Percentiles rank a stretch among this genome's conserved stretches.
Evolutionary conservation across 129 eudicot species (phyloP).

Genomic region (Centrapalus pauciflorus): DNA sequence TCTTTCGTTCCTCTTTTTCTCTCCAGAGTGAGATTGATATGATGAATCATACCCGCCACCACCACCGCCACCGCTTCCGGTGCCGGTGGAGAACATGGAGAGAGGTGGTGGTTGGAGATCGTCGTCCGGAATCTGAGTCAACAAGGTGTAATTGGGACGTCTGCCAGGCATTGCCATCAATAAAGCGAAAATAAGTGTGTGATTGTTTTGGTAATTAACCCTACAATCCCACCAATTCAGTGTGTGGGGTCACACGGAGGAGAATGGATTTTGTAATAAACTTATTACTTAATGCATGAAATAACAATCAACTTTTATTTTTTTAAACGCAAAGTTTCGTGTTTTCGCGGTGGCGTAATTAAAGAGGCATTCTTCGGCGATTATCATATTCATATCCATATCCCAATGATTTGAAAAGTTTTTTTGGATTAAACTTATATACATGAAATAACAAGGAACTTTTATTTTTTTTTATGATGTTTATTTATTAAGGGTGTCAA

Average conservation of each 20-base stretch:
- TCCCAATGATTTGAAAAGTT: too few species aligned
- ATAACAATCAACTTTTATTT: too few species aligned
- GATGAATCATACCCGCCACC: conserved; percentile 42
- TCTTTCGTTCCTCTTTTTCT: conserved; percentile 34
- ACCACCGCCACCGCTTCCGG: conserved; percentile 22
- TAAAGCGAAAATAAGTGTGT: not conserved
- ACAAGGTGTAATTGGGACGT: conserved; percentile 67
- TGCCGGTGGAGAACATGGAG: conserved; percentile 29
- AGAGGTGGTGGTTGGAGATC: conserved; percentile 40
- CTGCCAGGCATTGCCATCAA: conserved; percentile 70
- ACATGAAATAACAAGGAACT: too few species aligned
- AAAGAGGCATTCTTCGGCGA: too few species aligned
- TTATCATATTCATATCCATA: too few species aligned
- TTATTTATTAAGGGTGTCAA: too few species aligned
- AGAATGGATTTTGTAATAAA: not conserved
- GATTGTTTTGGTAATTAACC: conserved; percentile 12
- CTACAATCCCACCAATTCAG: conserved; percentile 22
- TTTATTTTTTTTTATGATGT: too few species aligned
- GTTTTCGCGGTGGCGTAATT: conserved; percentile 15
- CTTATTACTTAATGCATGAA: too few species aligned
- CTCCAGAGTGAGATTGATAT: conserved; percentile 46
- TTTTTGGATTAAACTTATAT: too few species aligned
- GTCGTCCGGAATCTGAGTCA: conserved; percentile 72
- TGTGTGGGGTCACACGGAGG: conserved; percentile 18
- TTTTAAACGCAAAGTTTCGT: not conserved